phyloP scores from a whole-genome alignment of 2,329 filamentous ascomycete genomes.

The Colletotrichum tofieldiae region DNA sequence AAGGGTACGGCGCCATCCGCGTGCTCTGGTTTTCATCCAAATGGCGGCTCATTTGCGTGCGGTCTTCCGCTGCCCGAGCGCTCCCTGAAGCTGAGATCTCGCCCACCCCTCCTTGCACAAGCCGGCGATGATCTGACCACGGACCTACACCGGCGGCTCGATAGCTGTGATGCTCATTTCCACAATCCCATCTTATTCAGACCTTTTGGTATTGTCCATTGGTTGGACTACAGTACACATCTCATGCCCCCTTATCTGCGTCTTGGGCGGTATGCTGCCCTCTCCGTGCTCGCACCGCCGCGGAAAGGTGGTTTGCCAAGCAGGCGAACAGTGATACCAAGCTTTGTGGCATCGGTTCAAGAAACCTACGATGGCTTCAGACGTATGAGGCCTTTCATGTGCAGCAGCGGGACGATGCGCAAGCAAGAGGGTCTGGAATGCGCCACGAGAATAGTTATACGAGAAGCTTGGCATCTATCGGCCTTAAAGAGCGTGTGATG shows the following conservation, averaged over 20 bases:
- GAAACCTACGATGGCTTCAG: slow-evolving; percentile 1
- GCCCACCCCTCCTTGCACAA: not conserved
- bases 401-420: not conserved
- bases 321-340: slow-evolving; percentile 27
- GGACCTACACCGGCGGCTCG: not conserved
- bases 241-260: not conserved
- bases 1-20: not conserved
- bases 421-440: not conserved
- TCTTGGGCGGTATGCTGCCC: not conserved
- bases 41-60: not conserved
- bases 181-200: slow-evolving; percentile 10
- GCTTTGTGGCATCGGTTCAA: slow-evolving; percentile 36
- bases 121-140: slow-evolving; percentile 1
- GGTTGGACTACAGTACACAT: not conserved
- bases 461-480: not conserved
- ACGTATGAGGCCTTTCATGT: not conserved
- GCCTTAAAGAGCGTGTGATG: not conserved
- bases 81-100: not conserved
- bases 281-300: not conserved
- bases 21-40: not conserved
- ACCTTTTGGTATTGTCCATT: not conserved
- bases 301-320: slow-evolving; percentile 16
- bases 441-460: slow-evolving; percentile 11
- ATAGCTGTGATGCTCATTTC: slow-evolving; percentile 29
- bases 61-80: slow-evolving; percentile 1